These are phyloP conservation scores for Clitopilus passeckerianus DNA, from an alignment of 768 basidiomycete species.

Conservation along the genomic window DNA sequence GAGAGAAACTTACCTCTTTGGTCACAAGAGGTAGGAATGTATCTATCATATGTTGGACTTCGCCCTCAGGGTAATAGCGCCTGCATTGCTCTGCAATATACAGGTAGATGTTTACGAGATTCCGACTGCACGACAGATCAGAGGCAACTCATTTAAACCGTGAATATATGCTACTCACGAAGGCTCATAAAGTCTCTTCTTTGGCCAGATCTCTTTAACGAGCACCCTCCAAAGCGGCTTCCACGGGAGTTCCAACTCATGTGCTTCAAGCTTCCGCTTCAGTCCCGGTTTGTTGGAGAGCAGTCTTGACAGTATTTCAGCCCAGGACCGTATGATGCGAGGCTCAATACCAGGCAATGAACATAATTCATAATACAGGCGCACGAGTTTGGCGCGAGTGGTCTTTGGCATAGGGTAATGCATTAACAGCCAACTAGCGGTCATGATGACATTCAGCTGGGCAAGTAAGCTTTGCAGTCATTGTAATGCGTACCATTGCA, in stretches of 20 bases:
- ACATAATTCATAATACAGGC: conserved; percentile 76
- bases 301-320: conserved; percentile 72
- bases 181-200: conserved; percentile 53
- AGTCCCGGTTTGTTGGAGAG: conserved; percentile 60
- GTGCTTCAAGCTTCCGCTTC: conserved; percentile 60
- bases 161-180: conserved; percentile 35
- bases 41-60: conserved; percentile 67
- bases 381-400: conserved; percentile 67
- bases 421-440: conserved; percentile 71
- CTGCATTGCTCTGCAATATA: conserved; percentile 71
- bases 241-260: conserved; percentile 72
- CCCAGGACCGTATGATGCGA: conserved; percentile 68
- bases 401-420: conserved; percentile 70
- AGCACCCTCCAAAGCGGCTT: conserved; percentile 69
- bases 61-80: conserved; percentile 59
- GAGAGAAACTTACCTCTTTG: conserved; percentile 48
- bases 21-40: conserved; percentile 70
- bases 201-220: conserved; percentile 72
- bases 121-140: conserved; percentile 34
- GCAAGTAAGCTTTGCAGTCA: not conserved
- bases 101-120: conserved; percentile 65
- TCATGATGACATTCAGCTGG: not conserved
- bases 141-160: conserved; percentile 1
- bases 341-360: conserved; percentile 73
- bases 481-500: conserved; percentile 57